These are phyloP conservation scores for Scutellaria galericulata DNA, from an alignment of 257 asterid genomes.

Conservation along the genomic window DNA sequence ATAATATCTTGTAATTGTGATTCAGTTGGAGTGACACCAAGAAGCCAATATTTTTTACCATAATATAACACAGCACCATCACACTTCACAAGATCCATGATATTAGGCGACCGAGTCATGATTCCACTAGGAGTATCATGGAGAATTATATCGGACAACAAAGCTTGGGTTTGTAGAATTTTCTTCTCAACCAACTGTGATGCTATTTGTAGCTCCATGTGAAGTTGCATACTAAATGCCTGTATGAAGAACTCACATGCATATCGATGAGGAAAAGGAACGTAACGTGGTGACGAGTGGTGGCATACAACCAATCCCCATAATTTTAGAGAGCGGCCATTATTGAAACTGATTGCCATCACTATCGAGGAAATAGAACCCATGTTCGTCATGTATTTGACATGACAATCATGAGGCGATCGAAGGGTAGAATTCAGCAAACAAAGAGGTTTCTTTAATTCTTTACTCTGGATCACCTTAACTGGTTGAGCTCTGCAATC, in stretches of 20 bases:
- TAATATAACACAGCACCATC: conserved; percentile 63
- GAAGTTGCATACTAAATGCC: conserved; percentile 58
- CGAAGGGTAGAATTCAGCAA: no score
- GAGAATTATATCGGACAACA: conserved; percentile 65
- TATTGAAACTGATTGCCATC: conserved; percentile 50
- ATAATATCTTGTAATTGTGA: conserved; percentile 25
- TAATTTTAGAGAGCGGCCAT: conserved; percentile 30
- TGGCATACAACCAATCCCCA: conserved; percentile 41
- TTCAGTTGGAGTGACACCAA: conserved; percentile 70
- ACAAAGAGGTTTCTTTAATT: no score
- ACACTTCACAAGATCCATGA: conserved; percentile 67
- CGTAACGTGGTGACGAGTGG: conserved; percentile 53
- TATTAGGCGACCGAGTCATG: conserved; percentile 58
- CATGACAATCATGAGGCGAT: no score
- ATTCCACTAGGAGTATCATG: conserved; percentile 56
- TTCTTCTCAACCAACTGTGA: conserved; percentile 58
- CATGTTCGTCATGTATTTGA: conserved; percentile 38
- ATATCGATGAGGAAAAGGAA: conserved; percentile 62
- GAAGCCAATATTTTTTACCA: conserved; percentile 61
- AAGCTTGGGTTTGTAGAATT: conserved; percentile 53
- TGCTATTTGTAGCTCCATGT: conserved; percentile 62
- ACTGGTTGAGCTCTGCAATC: no score
- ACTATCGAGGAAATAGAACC: conserved; percentile 60
- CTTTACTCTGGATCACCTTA: no score
- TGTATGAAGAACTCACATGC: conserved; percentile 66